Conservation (phyloP, 164 flowering plant genomes). For the Brasenia schreberi region DNA sequence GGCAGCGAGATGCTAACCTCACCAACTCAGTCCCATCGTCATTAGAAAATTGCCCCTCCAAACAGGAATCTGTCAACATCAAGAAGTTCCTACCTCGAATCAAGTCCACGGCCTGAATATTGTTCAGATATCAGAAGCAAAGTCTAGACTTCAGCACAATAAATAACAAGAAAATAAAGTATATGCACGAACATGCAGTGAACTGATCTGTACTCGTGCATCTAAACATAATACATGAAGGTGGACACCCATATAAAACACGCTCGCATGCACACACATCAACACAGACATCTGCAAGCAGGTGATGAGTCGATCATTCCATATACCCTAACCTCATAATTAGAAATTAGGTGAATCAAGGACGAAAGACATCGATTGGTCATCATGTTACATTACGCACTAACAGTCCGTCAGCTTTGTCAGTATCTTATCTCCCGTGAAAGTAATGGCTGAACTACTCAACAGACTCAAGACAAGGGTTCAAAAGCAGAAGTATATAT, state of each 20-base stretch:
- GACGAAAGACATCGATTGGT: too few relatives aligned
- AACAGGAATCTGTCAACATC: slow-evolving; percentile 85
- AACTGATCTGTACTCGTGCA: too few relatives aligned
- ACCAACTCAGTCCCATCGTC: slow-evolving; percentile 84
- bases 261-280: background rate
- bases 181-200: too few relatives aligned
- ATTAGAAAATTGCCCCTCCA: slow-evolving; percentile 83
- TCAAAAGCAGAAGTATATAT: background rate
- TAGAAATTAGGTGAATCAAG: too few relatives aligned
- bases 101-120: slow-evolving; percentile 73
- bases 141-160: background rate
- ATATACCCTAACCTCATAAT: too few relatives aligned
- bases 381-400: too few relatives aligned
- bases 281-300: background rate
- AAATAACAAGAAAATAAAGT: background rate
- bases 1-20: slow-evolving; percentile 78
- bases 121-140: background rate
- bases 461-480: too few relatives aligned
- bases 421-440: too few relatives aligned
- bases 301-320: background rate
- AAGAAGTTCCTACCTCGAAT: slow-evolving; percentile 79
- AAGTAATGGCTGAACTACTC: too few relatives aligned
- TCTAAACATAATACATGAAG: too few relatives aligned
- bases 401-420: too few relatives aligned
- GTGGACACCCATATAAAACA: too few relatives aligned